These are phyloP conservation scores for Ceratobasidium sp. DNA, from an alignment of 1,284 basidiomycete genomes.

Conservation along the genomic window DNA sequence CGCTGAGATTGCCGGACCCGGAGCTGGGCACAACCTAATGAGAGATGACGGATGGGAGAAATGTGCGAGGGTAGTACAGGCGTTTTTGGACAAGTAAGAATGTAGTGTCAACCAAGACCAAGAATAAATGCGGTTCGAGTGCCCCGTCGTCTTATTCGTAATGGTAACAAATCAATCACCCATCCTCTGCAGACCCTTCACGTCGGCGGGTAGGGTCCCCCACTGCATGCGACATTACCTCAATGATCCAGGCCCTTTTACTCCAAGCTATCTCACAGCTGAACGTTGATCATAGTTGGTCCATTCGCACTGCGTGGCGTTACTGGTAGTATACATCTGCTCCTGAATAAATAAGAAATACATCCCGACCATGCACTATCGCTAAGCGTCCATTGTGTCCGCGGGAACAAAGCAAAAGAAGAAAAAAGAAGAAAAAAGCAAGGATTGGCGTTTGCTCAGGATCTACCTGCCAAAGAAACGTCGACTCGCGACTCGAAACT, in stretches of 20 bases:
- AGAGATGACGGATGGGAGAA: conserved; percentile 28
- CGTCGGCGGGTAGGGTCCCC: too few species aligned
- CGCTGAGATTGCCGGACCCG: conserved; percentile 10
- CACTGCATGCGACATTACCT: too few species aligned
- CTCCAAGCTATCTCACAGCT: background rate
- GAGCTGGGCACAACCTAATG: conserved; percentile 29
- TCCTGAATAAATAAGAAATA: conserved; percentile 10
- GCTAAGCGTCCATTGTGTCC: conserved; percentile 33
- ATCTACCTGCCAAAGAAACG: conserved; percentile 9
- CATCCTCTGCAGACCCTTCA: too few species aligned
- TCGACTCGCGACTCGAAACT: conserved; percentile 21
- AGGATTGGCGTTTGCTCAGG: background rate
- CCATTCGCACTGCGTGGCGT: conserved; percentile 6
- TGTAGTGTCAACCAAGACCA: too few species aligned
- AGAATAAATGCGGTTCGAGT: too few species aligned
- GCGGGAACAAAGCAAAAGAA: conserved; percentile 16
- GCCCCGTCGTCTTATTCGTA: too few species aligned
- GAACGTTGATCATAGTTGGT: background rate
- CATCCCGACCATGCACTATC: conserved; percentile 24
- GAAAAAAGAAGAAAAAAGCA: background rate
- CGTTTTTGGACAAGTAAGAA: conserved; percentile 3
- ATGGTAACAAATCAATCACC: too few species aligned
- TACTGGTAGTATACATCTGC: conserved; percentile 32
- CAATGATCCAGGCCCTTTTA: background rate
- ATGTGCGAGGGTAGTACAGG: conserved; percentile 15